Base-by-base conservation (phyloP, 1,139 yeast genomes). In the Fermentozyma sake region DNA sequence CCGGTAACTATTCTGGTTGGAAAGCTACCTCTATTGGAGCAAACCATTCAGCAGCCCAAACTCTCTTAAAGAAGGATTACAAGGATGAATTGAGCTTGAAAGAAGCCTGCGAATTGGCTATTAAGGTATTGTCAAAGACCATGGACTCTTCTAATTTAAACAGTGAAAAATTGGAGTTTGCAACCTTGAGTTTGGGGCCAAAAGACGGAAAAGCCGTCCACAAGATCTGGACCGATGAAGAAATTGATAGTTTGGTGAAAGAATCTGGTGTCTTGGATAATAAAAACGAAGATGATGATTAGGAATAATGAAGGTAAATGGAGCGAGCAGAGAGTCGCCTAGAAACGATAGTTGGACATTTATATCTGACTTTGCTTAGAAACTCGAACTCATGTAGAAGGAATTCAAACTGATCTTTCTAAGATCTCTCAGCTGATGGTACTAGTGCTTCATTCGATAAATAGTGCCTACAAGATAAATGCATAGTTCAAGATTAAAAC, bases 1-100 rank as follows among this genome's bases (percentile, higher is more conserved):
- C 95, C 0, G 99, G 99, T 19, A 93, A 93, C 60, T 93, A 87
- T 55, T 78, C 94, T 20, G 98, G 98, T 15, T 93, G 99, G 99
- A 87, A 84, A 58, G 98, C 98, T 24, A 89, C 96, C 22, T 76
- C 89, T 46, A 91, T 91, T 38, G 99, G 99, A 22, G 96, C 97
- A 32, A 93, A 91, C 61, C 89, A 86, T 41, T 77, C 95, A 4
- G 89, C 96, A 23, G 96, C 97, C 2, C 98, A 93, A 61, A 89
- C 98, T 1, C 66, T 93, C 41, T 70, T 93, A 51, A 93, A 91
- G 60, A 95, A 89, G 62, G 98, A 93, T 50, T 93, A 84, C 63
- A 86, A 83, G 51, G 93, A 85, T 44, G 93, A 82, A 33, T 58
- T 86, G 48, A 59, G 71, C 12, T 66, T 93, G 44, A 74, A 79